Evolutionary conservation across 2,329 filamentous ascomycete genomes (phyloP), one percentile per base, ranked within the genome.

Genomic region (Penicillium sp.): DNA sequence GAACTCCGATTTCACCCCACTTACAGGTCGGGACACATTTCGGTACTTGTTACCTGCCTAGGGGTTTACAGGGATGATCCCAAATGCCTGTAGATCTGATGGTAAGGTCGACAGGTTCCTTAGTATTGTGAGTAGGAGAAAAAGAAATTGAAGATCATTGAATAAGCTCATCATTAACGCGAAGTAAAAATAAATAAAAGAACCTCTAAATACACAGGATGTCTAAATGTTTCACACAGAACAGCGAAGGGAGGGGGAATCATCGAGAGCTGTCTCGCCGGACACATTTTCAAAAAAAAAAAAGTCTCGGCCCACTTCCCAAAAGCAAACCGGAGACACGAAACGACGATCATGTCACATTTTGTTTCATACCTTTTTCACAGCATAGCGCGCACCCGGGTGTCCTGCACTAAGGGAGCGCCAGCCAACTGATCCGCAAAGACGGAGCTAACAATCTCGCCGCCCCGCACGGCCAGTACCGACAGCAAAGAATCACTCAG

Each of bases 401-500:
- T 69, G 67, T 68, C 69, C 66, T 68, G 68, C 67, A 70, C 66
- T 64, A 58, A 54, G 42, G 42, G n/a, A 35, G 60, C 56, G 31
- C 62, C 64, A 35, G 64, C 61, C 46, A 73, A 59, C 58, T 72
- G 68, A 22, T 71, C 67, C 25, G 78, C 82, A 72, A 94, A 94
- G 58, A 94, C 87, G 35, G 86, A 88, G 57, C 86, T 75, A 17
- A 93, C 88, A 69, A 94, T 85, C 75, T 94, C 89, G 26, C 88
- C 89, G 33, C 88, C 88, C 52, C 90, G 79, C 26, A 87, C 85
- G 7, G 89, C 85, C 59, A 94, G 78, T 59, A 94, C 88, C 2
- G 89, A 93, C 50, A 95, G 80, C 50, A 95, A 81, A 44, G 88
- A 90, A 73, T 95, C 89, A 70, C 89, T 91, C 75, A 95, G 76